Conservation (phyloP, 208 protist genomes). For the Trypanosoma lewisi region DNA sequence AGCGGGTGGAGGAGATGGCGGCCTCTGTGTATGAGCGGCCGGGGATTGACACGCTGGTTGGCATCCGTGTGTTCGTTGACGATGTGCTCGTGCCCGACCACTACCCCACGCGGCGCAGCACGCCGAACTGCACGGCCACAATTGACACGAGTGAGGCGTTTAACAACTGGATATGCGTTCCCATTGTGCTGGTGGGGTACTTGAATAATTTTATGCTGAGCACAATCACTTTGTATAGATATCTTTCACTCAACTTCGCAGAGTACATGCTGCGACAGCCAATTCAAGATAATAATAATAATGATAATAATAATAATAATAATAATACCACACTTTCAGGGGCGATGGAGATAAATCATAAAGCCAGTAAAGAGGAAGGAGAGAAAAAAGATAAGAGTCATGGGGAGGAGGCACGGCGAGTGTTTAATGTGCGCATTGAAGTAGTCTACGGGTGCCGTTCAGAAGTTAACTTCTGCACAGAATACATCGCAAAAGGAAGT, state of each 20-base stretch:
- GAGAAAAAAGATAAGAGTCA: background rate
- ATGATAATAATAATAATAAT: background rate
- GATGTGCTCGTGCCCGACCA: constrained; percentile 67
- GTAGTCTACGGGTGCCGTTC: constrained; percentile 79
- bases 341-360: background rate
- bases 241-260: constrained; percentile 65
- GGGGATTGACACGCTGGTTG: constrained; percentile 53
- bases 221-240: constrained; percentile 51
- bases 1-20: constrained; percentile 22
- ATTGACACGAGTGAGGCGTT: constrained; percentile 53
- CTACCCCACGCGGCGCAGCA: constrained; percentile 39
- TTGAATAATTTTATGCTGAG: constrained; percentile 52
- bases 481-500: constrained; percentile 60
- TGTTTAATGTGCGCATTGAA: constrained; percentile 50
- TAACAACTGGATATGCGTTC: constrained; percentile 60
- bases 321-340: background rate
- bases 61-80: constrained; percentile 63
- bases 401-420: background rate
- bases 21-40: constrained; percentile 55
- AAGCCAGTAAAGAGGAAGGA: background rate
- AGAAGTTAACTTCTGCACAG: constrained; percentile 73
- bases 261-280: constrained; percentile 64
- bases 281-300: constrained; percentile 1
- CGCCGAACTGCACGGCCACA: constrained; percentile 68
- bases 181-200: constrained; percentile 67